Evolutionary conservation across 768 basidiomycete genomes (phyloP).

Genomic region (Rhizopogon sp.): DNA sequence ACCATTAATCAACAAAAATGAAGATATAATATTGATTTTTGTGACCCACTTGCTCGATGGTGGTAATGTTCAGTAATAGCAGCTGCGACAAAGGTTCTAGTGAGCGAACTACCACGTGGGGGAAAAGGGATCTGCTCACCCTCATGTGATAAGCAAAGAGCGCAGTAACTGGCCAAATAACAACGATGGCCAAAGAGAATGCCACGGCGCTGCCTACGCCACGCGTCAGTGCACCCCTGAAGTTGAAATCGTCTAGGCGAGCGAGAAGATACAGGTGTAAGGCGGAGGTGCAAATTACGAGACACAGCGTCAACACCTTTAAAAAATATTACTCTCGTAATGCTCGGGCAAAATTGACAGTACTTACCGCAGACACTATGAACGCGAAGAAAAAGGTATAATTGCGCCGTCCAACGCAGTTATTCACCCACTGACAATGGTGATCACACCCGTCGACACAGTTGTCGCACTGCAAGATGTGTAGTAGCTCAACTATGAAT

Average conservation of each 20-base stretch:
- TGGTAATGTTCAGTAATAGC: constrained; percentile 82
- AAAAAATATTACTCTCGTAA: constrained; percentile 6
- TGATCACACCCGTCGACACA: constrained; percentile 96
- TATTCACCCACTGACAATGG: constrained; percentile 90
- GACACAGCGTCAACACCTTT: constrained; percentile 67
- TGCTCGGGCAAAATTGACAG: background rate
- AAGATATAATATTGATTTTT: constrained; percentile 8
- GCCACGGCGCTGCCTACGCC: constrained; percentile 79
- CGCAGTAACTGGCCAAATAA: constrained; percentile 82
- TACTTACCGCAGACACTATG: constrained; percentile 68
- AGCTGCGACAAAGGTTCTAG: constrained; percentile 39
- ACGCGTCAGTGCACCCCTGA: constrained; percentile 37
- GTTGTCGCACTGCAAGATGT: constrained; percentile 75
- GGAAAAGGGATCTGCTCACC: constrained; percentile 38
- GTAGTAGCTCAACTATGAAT: background rate
- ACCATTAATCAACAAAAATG: constrained; percentile 5
- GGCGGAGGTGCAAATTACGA: constrained; percentile 80
- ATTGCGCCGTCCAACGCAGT: constrained; percentile 92
- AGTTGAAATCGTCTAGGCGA: constrained; percentile 41
- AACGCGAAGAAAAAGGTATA: constrained; percentile 91
- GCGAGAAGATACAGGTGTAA: constrained; percentile 74
- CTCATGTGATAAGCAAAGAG: constrained; percentile 81
- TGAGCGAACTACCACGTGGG: background rate
- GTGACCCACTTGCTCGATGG: constrained; percentile 83
- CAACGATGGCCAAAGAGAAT: constrained; percentile 63